These are phyloP conservation scores for Serendipita sp. DNA, from an alignment of 768 basidiomycete species.

Conservation along the genomic window DNA sequence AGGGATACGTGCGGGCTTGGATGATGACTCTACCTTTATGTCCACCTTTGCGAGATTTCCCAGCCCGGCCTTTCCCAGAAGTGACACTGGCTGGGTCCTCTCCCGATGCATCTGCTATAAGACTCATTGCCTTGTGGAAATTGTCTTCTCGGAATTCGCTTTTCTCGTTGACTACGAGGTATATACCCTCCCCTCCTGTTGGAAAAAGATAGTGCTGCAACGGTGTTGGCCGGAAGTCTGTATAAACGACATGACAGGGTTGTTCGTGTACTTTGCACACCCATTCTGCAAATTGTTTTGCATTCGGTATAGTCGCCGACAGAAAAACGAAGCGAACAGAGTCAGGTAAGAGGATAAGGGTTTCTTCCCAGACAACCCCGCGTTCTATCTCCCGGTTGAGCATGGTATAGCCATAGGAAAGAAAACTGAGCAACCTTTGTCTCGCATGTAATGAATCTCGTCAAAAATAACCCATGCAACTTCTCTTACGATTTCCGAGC, in stretches of 20 bases:
- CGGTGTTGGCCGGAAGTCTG: slow-evolving; percentile 96
- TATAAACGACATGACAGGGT: slow-evolving; percentile 98
- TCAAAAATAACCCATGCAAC: slow-evolving; percentile 99
- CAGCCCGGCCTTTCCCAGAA: slow-evolving; percentile 74
- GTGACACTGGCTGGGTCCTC: slow-evolving; percentile 85
- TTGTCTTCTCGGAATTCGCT: slow-evolving; percentile 94
- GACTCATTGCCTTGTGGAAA: slow-evolving; percentile 95
- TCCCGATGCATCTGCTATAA: slow-evolving; percentile 64
- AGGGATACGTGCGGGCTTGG: neutral
- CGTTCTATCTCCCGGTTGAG: slow-evolving; percentile 37
- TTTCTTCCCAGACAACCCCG: slow-evolving; percentile 99
- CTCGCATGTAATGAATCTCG: slow-evolving; percentile 99
- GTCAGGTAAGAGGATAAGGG: slow-evolving; percentile 92
- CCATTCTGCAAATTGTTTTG: slow-evolving; percentile 99
- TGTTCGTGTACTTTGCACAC: slow-evolving; percentile 94
- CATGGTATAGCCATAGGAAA: neutral
- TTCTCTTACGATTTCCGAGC: slow-evolving; percentile 98
- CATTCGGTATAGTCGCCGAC: slow-evolving; percentile 97
- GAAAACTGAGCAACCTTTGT: slow-evolving; percentile 35
- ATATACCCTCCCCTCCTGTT: slow-evolving; percentile 90
- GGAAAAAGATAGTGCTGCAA: slow-evolving; percentile 98
- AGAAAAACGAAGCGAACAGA: slow-evolving; percentile 95
- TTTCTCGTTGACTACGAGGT: slow-evolving; percentile 97
- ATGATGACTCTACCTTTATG: slow-evolving; percentile 41
- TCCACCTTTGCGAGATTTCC: slow-evolving; percentile 87